These are phyloP conservation scores for Tubosaeta sp. DNA, from an alignment of 768 basidiomycete species.

Conservation along the genomic window DNA sequence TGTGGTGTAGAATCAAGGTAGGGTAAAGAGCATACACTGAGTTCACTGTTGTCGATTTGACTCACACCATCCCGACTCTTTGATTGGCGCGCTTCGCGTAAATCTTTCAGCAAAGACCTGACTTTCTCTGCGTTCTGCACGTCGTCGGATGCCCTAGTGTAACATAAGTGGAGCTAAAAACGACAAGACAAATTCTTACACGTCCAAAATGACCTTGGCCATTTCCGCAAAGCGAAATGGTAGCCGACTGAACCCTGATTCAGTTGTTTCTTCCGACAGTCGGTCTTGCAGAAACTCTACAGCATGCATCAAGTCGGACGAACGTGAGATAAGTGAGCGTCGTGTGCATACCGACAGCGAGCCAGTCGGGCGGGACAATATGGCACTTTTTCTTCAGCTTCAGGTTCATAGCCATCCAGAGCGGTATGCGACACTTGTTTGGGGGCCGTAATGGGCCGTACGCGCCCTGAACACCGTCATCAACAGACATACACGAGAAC, in stretches of 20 bases:
- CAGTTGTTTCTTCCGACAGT: constrained; percentile 68
- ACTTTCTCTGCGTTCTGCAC: constrained; percentile 80
- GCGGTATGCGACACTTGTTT: constrained; percentile 75
- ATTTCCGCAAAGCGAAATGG: constrained; percentile 90
- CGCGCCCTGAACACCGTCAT: constrained; percentile 55
- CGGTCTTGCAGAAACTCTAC: constrained; percentile 79
- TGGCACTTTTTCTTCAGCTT: constrained; percentile 95
- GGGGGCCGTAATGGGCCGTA: constrained; percentile 94
- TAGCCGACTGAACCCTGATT: constrained; percentile 69
- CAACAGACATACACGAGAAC: constrained; percentile 7
- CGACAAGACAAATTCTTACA: constrained; percentile 47
- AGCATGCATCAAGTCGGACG: background rate
- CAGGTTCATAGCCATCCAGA: constrained; percentile 94
- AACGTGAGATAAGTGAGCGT: background rate
- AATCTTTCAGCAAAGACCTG: constrained; percentile 81
- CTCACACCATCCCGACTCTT: constrained; percentile 86
- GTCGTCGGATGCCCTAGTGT: constrained; percentile 81
- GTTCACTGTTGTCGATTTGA: constrained; percentile 74
- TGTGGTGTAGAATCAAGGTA: background rate
- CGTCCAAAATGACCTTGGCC: constrained; percentile 88
- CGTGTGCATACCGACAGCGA: constrained; percentile 64
- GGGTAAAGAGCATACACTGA: constrained; percentile 55
- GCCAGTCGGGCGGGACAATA: constrained; percentile 87
- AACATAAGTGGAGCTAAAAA: background rate
- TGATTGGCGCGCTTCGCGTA: constrained; percentile 94